A percentile compares a stretch with the other conserved stretches of the same genome.
These are phyloP conservation scores for Cnidoscolus chayamansa DNA, from an alignment of 441 rosid genomes.

Conservation along the genomic window DNA sequence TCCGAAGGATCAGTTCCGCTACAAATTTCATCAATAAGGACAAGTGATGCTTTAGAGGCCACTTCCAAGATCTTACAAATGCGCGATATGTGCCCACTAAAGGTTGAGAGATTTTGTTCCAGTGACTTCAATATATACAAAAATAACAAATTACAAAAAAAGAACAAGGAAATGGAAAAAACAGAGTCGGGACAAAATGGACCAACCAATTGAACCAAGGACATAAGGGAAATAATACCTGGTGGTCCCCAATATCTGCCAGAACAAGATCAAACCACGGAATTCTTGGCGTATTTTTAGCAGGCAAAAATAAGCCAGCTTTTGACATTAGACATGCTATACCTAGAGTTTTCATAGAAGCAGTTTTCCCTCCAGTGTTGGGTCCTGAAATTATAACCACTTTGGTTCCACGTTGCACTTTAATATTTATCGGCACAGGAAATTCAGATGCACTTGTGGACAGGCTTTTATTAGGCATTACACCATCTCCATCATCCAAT, in stretches of 20 bases:
- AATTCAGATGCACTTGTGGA: constrained; percentile 34
- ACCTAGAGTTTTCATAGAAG: constrained; percentile 90
- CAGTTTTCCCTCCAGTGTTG: constrained; percentile 96
- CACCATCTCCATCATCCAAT: constrained; percentile 28
- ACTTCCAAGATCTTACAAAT: constrained; percentile 64
- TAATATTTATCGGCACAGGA: constrained; percentile 87
- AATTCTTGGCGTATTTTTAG: constrained; percentile 62
- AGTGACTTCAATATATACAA: constrained; percentile 54
- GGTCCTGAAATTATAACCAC: constrained; percentile 92
- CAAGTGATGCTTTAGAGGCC: constrained; percentile 71
- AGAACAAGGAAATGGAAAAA: constrained; percentile 21
- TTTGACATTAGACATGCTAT: constrained; percentile 82
- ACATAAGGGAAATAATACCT: constrained; percentile 52
- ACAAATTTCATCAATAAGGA: constrained; percentile 88
- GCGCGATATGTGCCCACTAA: constrained; percentile 82
- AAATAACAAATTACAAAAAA: too few relatives aligned
- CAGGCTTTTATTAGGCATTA: constrained; percentile 20
- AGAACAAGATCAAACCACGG: constrained; percentile 95
- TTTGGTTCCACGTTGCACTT: constrained; percentile 56
- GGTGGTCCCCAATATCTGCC: constrained; percentile 92
- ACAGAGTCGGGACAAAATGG: constrained; percentile 38
- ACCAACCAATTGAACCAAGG: constrained; percentile 25
- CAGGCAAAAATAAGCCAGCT: constrained; percentile 88
- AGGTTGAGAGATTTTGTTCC: constrained; percentile 88
- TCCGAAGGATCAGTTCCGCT: constrained; percentile 97